phyloP scores from a whole-genome alignment of 164 flowering plant genomes.

The Magnolia sinica region DNA sequence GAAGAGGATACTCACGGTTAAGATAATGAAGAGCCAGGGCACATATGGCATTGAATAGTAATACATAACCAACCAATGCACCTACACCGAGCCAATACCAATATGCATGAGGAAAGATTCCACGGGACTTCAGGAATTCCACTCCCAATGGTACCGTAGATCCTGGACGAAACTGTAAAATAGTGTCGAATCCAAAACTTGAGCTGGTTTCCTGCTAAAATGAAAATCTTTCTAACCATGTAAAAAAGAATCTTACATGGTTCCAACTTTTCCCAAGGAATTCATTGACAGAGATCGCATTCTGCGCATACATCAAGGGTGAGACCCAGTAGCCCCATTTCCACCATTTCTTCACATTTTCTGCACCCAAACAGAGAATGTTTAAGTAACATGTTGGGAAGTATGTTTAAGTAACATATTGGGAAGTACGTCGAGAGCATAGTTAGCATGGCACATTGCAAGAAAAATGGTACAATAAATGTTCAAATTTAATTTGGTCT shows the following conservation, averaged over 20 bases:
- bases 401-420: too few relatives aligned
- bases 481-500: neutral
- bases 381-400: neutral
- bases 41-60: slow-evolving; percentile 26
- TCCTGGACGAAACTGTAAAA: slow-evolving; percentile 8
- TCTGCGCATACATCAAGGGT: slow-evolving; percentile 64
- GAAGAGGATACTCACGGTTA: slow-evolving; percentile 25
- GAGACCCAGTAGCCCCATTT: slow-evolving; percentile 82
- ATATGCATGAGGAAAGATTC: slow-evolving; percentile 18
- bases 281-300: slow-evolving; percentile 70
- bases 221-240: neutral
- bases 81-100: slow-evolving; percentile 43
- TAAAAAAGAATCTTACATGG: slow-evolving; percentile 1
- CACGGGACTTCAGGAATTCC: slow-evolving; percentile 19
- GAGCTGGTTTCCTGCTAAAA: neutral
- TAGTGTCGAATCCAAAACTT: neutral
- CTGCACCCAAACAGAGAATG: neutral
- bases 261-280: slow-evolving; percentile 77
- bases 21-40: slow-evolving; percentile 29
- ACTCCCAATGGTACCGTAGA: slow-evolving; percentile 22
- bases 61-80: slow-evolving; percentile 26
- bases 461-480: too few relatives aligned
- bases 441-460: too few relatives aligned
- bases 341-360: slow-evolving; percentile 50
- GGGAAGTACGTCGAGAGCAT: too few relatives aligned